Evolutionary conservation across 2,329 filamentous ascomycete species (phyloP).

Genomic region (Monosporascus sp.): DNA sequence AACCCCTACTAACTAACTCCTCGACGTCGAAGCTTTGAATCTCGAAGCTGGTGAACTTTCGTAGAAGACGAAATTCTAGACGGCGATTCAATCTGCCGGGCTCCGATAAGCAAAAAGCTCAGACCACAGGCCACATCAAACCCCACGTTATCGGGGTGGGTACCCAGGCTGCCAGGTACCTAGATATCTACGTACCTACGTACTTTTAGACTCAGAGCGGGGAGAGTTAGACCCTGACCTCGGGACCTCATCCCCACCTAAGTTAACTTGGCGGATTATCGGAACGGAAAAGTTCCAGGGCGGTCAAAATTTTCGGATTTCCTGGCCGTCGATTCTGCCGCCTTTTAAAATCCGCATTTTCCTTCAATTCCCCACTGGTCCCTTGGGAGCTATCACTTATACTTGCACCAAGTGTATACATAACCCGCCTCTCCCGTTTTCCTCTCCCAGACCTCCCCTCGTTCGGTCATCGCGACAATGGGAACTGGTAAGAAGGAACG

Average conservation of each 20-base stretch:
- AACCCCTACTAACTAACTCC: too few species aligned
- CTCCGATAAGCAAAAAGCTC: not conserved
- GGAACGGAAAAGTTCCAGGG: not conserved
- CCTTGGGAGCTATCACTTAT: not conserved
- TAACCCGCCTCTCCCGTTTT: not conserved
- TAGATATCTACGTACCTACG: too few species aligned
- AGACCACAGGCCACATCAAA: not conserved
- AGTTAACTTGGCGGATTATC: not conserved
- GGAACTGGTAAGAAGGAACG: conserved; percentile 90
- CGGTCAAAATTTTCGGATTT: not conserved
- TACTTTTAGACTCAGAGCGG: too few species aligned
- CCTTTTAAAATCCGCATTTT: not conserved
- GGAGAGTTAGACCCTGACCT: too few species aligned
- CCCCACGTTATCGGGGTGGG: not conserved
- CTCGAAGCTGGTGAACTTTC: too few species aligned
- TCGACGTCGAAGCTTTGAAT: too few species aligned
- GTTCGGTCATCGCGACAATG: conserved; percentile 48
- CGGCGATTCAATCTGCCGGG: not conserved
- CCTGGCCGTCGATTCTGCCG: not conserved
- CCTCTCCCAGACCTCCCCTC: not conserved
- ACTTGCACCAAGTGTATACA: not conserved
- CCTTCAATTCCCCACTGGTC: not conserved
- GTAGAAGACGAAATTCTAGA: not conserved
- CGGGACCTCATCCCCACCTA: too few species aligned
- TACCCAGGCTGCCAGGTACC: too few species aligned